Evolutionary conservation across 441 rosid genomes (phyloP).

Genomic region (Gossypium gossypioides): DNA sequence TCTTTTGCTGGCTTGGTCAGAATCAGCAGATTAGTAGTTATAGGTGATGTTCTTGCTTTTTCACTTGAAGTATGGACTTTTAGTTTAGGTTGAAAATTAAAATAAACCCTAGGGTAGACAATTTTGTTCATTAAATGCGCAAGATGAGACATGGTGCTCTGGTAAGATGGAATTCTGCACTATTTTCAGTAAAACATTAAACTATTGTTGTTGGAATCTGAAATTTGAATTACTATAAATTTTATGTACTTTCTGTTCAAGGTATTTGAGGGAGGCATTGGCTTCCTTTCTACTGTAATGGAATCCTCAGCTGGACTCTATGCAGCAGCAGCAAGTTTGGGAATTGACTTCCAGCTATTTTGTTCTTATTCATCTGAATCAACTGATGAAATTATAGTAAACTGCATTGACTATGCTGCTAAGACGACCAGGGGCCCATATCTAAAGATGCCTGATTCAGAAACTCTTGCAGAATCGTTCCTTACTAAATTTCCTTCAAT

Average conservation of each 20-base stretch:
- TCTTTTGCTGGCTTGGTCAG: conserved; percentile 4
- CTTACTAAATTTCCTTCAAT: conserved; percentile 87
- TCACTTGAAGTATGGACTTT: conserved; percentile 2
- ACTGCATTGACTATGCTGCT: conserved; percentile 44
- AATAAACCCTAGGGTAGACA: background rate
- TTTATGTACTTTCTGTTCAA: conserved; percentile 19
- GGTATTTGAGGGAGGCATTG: conserved; percentile 65
- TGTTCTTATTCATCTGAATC: conserved; percentile 64
- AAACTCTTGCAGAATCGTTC: conserved; percentile 82
- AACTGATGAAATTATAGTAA: conserved; percentile 67
- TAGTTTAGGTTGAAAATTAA: conserved; percentile 3
- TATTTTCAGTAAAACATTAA: background rate
- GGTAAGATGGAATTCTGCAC: background rate
- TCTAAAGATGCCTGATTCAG: conserved; percentile 76
- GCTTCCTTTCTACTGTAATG: conserved; percentile 51
- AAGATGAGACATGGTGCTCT: background rate
- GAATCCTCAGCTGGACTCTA: conserved; percentile 68
- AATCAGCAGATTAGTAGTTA: background rate
- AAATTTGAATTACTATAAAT: background rate
- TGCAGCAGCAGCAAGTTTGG: conserved; percentile 91
- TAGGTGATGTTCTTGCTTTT: conserved; percentile 1
- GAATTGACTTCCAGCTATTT: conserved; percentile 76
- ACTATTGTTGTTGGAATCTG: background rate
- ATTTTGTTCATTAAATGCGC: background rate
- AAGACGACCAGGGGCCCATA: conserved; percentile 34